These are phyloP conservation scores for Drechslera avenae DNA, from an alignment of 2,329 filamentous ascomycete genomes.

Conservation along the genomic window DNA sequence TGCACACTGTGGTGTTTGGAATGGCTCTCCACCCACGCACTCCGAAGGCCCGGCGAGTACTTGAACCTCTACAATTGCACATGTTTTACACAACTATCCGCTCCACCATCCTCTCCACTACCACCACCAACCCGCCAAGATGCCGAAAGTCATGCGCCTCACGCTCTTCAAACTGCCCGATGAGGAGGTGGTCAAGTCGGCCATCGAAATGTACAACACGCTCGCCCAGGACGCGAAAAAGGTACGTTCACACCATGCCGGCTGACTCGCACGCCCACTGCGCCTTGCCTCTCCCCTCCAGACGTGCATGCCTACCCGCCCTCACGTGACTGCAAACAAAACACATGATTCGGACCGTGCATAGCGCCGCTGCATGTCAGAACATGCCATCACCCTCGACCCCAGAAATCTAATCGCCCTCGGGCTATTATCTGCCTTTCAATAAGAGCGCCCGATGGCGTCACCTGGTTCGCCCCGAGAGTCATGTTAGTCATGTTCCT, in stretches of 20 bases:
- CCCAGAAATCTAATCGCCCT: slow-evolving; percentile 16
- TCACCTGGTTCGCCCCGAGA: background rate
- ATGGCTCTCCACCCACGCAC: slow-evolving; percentile 35
- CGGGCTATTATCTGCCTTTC: slow-evolving; percentile 10
- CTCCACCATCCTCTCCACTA: background rate
- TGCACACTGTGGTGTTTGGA: slow-evolving; percentile 11
- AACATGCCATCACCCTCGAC: slow-evolving; percentile 21
- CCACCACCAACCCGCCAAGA: slow-evolving; percentile 20
- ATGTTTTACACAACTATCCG: background rate
- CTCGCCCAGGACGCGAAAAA: slow-evolving; percentile 42
- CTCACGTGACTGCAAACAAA: slow-evolving; percentile 2
- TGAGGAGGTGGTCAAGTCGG: slow-evolving; percentile 32
- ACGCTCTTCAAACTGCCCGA: slow-evolving; percentile 48
- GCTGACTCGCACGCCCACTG: slow-evolving; percentile 5
- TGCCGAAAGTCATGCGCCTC: slow-evolving; percentile 43
- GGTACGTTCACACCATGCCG: slow-evolving; percentile 29
- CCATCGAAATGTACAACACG: slow-evolving; percentile 41
- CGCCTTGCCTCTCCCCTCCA: slow-evolving; percentile 1
- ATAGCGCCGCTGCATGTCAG: slow-evolving; percentile 20
- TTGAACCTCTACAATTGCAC: background rate
- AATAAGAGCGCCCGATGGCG: slow-evolving; percentile 2
- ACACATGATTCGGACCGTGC: slow-evolving; percentile 12
- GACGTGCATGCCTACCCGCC: slow-evolving; percentile 25
- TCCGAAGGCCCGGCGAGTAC: slow-evolving; percentile 15
- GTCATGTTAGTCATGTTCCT: slow-evolving; percentile 10